These are phyloP conservation scores for Fusarium nisikadoi DNA, from an alignment of 2,329 filamentous ascomycete species.

Conservation along the genomic window DNA sequence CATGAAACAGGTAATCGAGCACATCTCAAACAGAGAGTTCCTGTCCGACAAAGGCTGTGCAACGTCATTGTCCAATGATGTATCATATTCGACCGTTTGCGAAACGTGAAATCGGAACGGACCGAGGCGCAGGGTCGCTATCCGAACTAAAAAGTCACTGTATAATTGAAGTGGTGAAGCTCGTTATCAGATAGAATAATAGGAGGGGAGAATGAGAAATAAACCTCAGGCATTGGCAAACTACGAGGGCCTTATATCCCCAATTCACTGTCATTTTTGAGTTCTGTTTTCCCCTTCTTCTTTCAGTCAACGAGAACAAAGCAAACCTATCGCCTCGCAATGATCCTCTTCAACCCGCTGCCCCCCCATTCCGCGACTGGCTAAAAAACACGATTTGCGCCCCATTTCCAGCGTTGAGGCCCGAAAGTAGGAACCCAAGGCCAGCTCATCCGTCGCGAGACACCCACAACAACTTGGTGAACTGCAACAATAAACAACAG, in stretches of 20 bases:
- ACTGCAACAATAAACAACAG: not conserved
- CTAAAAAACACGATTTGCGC: conserved; percentile 22
- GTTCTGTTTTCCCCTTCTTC: conserved; percentile 19
- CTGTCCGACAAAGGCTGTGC: conserved; percentile 24
- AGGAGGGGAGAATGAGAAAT: not conserved
- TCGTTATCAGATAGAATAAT: not conserved
- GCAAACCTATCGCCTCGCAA: conserved; percentile 30
- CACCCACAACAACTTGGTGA: conserved; percentile 9
- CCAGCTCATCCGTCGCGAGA: conserved; percentile 32
- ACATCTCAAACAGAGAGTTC: not conserved
- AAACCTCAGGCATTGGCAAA: conserved; percentile 36
- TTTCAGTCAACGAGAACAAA: conserved; percentile 23
- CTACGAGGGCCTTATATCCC: conserved; percentile 32
- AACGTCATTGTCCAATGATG: conserved; percentile 25
- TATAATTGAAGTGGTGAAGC: not conserved
- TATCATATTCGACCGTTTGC: conserved; percentile 13
- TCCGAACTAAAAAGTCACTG: conserved; percentile 1
- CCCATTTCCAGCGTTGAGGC: conserved; percentile 37
- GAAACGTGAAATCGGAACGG: conserved; percentile 36
- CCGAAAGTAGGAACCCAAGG: conserved; percentile 25
- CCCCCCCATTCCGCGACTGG: conserved; percentile 36
- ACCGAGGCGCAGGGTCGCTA: conserved; percentile 34
- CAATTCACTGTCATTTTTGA: conserved; percentile 27
- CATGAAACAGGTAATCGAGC: conserved; percentile 9
- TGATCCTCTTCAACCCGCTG: conserved; percentile 28